phyloP scores from a whole-genome alignment of 805 yeast species.

The Myxozyma nipponensis region DNA sequence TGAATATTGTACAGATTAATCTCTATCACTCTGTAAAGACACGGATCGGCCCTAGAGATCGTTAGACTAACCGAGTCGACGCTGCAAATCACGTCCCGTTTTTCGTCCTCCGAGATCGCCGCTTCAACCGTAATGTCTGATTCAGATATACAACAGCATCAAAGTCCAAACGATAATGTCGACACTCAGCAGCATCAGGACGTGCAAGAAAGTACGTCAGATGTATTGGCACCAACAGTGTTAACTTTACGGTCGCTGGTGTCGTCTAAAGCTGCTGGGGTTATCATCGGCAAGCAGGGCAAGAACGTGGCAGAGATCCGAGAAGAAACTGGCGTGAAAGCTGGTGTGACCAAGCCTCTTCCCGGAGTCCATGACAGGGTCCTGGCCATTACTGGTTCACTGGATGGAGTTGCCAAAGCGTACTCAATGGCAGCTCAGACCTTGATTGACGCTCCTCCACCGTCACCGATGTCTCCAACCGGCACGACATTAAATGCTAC shows the following conservation, averaged over 20 bases:
- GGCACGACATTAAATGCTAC: slow-evolving; percentile 36
- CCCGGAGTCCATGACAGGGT: slow-evolving; percentile 82
- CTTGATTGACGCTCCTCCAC: slow-evolving; percentile 51
- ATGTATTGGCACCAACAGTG: slow-evolving; percentile 20
- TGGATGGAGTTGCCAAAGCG: slow-evolving; percentile 64
- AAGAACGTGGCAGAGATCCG: slow-evolving; percentile 70
- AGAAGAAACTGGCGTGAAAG: slow-evolving; percentile 71
- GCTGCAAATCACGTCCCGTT: too few species aligned
- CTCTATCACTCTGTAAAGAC: too few species aligned
- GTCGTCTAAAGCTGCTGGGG: slow-evolving; percentile 83
- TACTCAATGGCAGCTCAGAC: slow-evolving; percentile 66
- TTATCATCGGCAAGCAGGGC: slow-evolving; percentile 84
- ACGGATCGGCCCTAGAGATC: too few species aligned
- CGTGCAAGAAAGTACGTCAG: neutral
- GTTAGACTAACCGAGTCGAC: too few species aligned
- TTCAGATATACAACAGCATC: too few species aligned
- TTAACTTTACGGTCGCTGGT: slow-evolving; percentile 54
- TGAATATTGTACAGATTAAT: too few species aligned
- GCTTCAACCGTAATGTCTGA: too few species aligned
- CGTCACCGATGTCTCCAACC: slow-evolving; percentile 45
- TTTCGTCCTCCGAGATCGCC: too few species aligned
- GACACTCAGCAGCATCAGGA: too few species aligned
- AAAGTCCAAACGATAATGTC: too few species aligned
- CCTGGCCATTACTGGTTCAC: slow-evolving; percentile 69
- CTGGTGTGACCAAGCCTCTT: slow-evolving; percentile 77